Evolutionary conservation across 208 protist genomes (phyloP).

Genomic region (Balamuthia mandrillaris): DNA sequence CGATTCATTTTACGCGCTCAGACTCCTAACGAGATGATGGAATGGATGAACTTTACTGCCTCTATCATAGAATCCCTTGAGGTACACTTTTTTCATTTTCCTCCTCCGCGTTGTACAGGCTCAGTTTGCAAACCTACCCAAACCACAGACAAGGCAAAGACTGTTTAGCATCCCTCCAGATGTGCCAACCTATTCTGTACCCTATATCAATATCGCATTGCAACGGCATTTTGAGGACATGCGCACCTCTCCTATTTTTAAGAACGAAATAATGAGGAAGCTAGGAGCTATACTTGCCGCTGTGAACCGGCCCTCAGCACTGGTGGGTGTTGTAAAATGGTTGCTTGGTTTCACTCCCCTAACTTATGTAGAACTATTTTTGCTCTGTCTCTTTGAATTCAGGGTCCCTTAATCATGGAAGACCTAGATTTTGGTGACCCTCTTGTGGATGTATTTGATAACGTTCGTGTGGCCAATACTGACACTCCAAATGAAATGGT

Average conservation of each 20-base stretch:
- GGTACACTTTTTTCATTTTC: too few relatives aligned
- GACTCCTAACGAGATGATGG: too few relatives aligned
- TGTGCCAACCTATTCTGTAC: background rate
- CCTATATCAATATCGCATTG: background rate
- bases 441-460: background rate
- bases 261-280: background rate
- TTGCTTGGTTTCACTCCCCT: too few relatives aligned
- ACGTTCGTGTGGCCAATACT: background rate
- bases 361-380: too few relatives aligned
- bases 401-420: background rate
- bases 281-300: background rate
- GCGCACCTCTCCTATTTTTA: background rate
- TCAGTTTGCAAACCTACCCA: background rate
- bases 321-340: background rate
- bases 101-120: background rate
- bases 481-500: background rate
- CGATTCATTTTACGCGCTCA: too few relatives aligned
- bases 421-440: background rate
- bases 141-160: background rate
- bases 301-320: background rate
- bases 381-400: too few relatives aligned
- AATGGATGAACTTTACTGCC: too few relatives aligned
- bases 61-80: too few relatives aligned
- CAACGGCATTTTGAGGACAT: background rate
- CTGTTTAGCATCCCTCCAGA: background rate